Conservation (phyloP, 2,329 filamentous ascomycete species). For the Phialophora expanda region DNA sequence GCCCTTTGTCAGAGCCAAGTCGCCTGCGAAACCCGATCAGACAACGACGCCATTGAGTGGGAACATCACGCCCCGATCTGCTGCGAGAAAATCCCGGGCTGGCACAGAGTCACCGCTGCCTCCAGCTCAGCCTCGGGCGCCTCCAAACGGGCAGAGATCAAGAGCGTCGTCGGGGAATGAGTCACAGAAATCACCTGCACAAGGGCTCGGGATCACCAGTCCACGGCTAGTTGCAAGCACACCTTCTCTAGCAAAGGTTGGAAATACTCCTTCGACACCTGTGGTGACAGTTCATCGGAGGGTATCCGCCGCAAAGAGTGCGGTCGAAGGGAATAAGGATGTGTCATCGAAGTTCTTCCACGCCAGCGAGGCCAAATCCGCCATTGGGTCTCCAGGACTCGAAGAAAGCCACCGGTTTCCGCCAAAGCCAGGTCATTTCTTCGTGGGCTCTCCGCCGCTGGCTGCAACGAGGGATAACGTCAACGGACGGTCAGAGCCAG, state of each 20-base stretch:
- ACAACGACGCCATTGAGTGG: slow-evolving; percentile 64
- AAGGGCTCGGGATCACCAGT: slow-evolving; percentile 29
- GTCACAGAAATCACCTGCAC: slow-evolving; percentile 31
- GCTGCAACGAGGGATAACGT: background rate
- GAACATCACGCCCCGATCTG: slow-evolving; percentile 80
- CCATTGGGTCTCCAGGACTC: slow-evolving; percentile 47
- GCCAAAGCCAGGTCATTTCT: slow-evolving; percentile 43
- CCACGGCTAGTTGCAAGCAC: slow-evolving; percentile 28
- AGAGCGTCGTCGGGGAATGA: slow-evolving; percentile 34
- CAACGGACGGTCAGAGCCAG: slow-evolving; percentile 54
- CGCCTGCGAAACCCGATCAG: slow-evolving; percentile 44
- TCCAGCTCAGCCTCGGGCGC: slow-evolving; percentile 18
- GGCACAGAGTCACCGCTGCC: slow-evolving; percentile 69
- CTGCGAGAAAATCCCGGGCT: slow-evolving; percentile 71
- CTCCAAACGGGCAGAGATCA: slow-evolving; percentile 19
- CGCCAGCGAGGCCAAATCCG: slow-evolving; percentile 73
- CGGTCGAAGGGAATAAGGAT: slow-evolving; percentile 46
- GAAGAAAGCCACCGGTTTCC: slow-evolving; percentile 40
- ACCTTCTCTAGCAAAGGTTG: slow-evolving; percentile 20
- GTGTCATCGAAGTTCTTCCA: slow-evolving; percentile 80
- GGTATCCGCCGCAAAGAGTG: slow-evolving; percentile 46
- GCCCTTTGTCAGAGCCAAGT: slow-evolving; percentile 31
- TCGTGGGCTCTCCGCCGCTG: slow-evolving; percentile 32
- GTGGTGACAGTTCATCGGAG: slow-evolving; percentile 35
- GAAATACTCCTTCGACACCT: slow-evolving; percentile 21